phyloP scores from a whole-genome alignment of 1,139 yeast species.

The Schizosaccharomyces versatilis region DNA sequence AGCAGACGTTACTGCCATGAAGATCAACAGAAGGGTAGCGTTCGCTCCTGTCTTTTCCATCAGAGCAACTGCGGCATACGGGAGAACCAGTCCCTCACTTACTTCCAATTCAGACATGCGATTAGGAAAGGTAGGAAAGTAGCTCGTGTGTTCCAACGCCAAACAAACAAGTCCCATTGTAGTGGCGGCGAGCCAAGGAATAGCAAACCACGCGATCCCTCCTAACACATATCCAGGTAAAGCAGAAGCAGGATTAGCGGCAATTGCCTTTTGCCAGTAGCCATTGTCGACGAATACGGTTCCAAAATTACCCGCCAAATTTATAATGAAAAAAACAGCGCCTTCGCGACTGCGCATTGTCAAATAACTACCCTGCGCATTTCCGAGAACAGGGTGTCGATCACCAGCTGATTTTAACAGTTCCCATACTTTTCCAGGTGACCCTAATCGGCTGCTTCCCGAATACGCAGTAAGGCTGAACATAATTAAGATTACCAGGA shows the following conservation, averaged over 20 bases:
- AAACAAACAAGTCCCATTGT: slow-evolving; percentile 68
- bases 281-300: slow-evolving; percentile 78
- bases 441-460: slow-evolving; percentile 37
- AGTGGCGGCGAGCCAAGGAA: slow-evolving; percentile 62
- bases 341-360: slow-evolving; percentile 60
- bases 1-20: slow-evolving; percentile 51
- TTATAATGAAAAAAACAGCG: slow-evolving; percentile 65
- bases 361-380: slow-evolving; percentile 49
- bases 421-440: slow-evolving; percentile 65
- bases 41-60: slow-evolving; percentile 77
- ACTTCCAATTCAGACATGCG: slow-evolving; percentile 45
- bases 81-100: slow-evolving; percentile 59
- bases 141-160: slow-evolving; percentile 29
- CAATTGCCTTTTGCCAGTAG: slow-evolving; percentile 77
- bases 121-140: slow-evolving; percentile 61
- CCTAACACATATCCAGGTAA: slow-evolving; percentile 80
- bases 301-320: slow-evolving; percentile 70
- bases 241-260: slow-evolving; percentile 64
- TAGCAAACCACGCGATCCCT: slow-evolving; percentile 81
- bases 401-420: slow-evolving; percentile 35
- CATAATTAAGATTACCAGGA: slow-evolving; percentile 21
- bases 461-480: slow-evolving; percentile 26
- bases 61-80: slow-evolving; percentile 67
- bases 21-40: slow-evolving; percentile 50
- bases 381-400: slow-evolving; percentile 44